Conservation (phyloP, 2,329 filamentous ascomycete species). For the Lasiodiplodia theobromae region DNA sequence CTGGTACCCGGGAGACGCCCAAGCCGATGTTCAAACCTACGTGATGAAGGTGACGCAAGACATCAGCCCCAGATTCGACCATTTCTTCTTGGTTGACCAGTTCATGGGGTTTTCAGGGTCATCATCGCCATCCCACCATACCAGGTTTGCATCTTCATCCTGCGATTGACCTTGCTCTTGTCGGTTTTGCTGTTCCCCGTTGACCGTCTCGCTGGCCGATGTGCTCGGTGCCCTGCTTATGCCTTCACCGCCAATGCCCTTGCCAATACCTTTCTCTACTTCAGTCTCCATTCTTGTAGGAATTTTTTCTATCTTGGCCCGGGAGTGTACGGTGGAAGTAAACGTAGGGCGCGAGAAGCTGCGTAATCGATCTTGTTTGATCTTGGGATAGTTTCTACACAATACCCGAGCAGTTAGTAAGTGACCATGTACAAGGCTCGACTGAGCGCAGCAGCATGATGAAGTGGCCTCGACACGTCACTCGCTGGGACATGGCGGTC, state of each 20-base stretch:
- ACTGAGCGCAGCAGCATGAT: no score
- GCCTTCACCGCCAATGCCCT: background rate
- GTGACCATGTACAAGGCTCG: no score
- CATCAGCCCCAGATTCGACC: conserved; percentile 44
- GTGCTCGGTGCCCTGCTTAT: conserved; percentile 9
- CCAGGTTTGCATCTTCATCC: conserved; percentile 13
- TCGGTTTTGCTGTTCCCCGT: background rate
- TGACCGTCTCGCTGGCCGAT: background rate
- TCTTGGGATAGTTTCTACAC: no score
- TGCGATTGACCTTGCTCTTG: background rate
- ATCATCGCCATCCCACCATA: conserved; percentile 31
- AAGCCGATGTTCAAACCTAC: conserved; percentile 31
- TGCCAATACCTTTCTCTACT: background rate
- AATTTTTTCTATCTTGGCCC: no score
- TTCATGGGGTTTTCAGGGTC: conserved; percentile 50
- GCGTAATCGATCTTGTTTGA: no score
- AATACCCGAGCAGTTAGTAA: no score
- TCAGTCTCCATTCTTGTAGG: background rate
- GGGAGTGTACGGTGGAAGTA: no score
- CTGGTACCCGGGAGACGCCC: no score
- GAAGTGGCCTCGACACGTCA: no score
- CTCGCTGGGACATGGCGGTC: no score
- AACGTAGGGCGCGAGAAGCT: no score
- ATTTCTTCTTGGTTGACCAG: conserved; percentile 47
- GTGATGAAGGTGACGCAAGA: conserved; percentile 48